Evolutionary conservation across 441 rosid genomes (phyloP).

Genomic region (Erysimum cheiri): DNA sequence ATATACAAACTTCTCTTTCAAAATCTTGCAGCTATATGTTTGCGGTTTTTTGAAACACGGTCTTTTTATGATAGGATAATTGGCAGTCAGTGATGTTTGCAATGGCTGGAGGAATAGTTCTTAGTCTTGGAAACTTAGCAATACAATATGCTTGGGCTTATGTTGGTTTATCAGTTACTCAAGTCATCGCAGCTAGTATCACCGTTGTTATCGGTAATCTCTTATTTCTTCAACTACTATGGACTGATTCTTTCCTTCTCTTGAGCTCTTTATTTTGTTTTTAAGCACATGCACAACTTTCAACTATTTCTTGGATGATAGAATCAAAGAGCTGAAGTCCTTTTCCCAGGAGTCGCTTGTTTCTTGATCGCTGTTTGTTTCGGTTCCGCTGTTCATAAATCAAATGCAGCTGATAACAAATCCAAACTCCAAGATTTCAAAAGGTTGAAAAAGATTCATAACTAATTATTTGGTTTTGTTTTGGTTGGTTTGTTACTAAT

Average conservation of each 20-base stretch:
- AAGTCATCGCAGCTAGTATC: conserved; percentile 73
- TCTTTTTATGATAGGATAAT: conserved; percentile 59
- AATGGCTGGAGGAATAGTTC: conserved; percentile 73
- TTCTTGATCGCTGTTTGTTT: conserved; percentile 80
- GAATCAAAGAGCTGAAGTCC: conserved; percentile 77
- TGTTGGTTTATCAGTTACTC: conserved; percentile 83
- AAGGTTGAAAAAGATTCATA: conserved; percentile 20
- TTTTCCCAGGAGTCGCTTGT: conserved; percentile 85
- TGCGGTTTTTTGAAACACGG: background rate
- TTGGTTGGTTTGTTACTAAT: conserved; percentile 9
- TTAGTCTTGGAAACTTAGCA: conserved; percentile 76
- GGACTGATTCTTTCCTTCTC: background rate
- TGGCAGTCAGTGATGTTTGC: conserved; percentile 91
- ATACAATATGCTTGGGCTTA: conserved; percentile 88
- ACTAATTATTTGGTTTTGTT: background rate
- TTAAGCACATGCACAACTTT: conserved; percentile 60
- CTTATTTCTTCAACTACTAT: background rate
- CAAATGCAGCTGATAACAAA: conserved; percentile 71
- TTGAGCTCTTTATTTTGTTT: background rate
- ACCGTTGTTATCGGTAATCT: conserved; percentile 70
- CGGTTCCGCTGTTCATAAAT: conserved; percentile 83
- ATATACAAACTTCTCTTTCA: background rate
- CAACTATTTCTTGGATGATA: conserved; percentile 85
- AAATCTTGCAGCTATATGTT: background rate
- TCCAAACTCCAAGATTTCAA: conserved; percentile 53